These are phyloP conservation scores for Chlorophyllum brunneum DNA, from an alignment of 768 basidiomycete species.

Conservation along the genomic window DNA sequence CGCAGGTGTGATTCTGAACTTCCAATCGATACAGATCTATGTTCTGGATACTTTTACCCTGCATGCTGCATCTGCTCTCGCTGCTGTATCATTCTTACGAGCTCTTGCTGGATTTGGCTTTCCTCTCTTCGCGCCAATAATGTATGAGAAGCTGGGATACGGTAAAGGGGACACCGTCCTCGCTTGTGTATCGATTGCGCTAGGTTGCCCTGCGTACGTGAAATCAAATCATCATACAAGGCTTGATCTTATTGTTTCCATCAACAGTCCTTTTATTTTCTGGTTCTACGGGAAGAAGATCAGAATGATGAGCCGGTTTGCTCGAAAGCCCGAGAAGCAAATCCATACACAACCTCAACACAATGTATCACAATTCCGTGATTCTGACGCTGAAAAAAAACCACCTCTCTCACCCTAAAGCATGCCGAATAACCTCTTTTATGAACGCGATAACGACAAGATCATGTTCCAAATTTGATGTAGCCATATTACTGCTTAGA, in stretches of 20 bases:
- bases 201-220: constrained; percentile 59
- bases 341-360: not conserved
- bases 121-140: constrained; percentile 71
- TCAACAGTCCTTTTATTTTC: constrained; percentile 31
- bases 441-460: too few relatives aligned
- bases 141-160: constrained; percentile 63
- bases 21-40: constrained; percentile 64
- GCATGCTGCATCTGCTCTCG: constrained; percentile 67
- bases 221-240: not conserved
- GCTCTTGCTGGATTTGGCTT: constrained; percentile 71
- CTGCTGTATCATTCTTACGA: constrained; percentile 59
- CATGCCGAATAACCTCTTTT: too few relatives aligned
- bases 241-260: not conserved
- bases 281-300: constrained; percentile 38
- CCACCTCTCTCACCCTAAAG: too few relatives aligned
- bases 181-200: constrained; percentile 48
- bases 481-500: too few relatives aligned
- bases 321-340: constrained; percentile 20
- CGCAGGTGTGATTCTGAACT: constrained; percentile 52
- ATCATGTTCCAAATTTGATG: too few relatives aligned
- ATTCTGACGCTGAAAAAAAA: not conserved
- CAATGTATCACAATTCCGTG: not conserved
- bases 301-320: constrained; percentile 43
- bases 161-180: constrained; percentile 69
- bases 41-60: constrained; percentile 64